Evolutionary conservation across 345 rosid species (phyloP).

Genomic region (Gossypium rotundifolium): DNA sequence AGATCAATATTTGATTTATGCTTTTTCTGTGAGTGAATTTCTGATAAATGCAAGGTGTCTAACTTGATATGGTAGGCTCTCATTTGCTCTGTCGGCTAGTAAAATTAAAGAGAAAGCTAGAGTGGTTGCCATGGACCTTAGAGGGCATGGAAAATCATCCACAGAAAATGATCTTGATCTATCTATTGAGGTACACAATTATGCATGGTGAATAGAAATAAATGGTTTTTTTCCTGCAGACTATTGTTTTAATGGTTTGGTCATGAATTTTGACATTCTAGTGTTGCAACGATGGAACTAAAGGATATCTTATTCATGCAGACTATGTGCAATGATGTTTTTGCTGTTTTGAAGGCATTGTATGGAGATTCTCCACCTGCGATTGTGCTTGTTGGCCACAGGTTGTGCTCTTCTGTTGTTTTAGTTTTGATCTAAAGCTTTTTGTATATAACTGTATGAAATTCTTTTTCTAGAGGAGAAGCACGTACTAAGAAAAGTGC

Average conservation of each 20-base stretch:
- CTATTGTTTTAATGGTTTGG: neutral
- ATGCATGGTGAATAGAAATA: neutral
- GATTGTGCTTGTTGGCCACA: constrained; percentile 91
- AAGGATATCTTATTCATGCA: constrained; percentile 35
- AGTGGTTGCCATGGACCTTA: constrained; percentile 82
- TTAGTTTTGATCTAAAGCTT: neutral
- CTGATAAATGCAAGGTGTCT: neutral
- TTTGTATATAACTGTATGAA: neutral
- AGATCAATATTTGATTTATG: neutral
- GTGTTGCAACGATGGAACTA: neutral
- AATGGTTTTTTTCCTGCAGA: neutral
- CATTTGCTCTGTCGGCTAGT: constrained; percentile 70
- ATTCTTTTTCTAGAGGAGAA: constrained; percentile 11
- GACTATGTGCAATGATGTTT: constrained; percentile 90
- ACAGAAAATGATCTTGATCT: constrained; percentile 77
- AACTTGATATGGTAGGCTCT: constrained; percentile 49
- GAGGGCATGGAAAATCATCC: constrained; percentile 90
- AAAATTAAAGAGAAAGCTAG: constrained; percentile 85
- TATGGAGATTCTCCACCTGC: constrained; percentile 91
- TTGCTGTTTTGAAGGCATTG: constrained; percentile 68
- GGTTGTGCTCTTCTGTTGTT: constrained; percentile 34
- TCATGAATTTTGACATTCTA: neutral
- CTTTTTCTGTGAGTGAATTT: neutral
- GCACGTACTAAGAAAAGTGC: neutral
- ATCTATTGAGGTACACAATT: constrained; percentile 61